phyloP scores from a whole-genome alignment of 2,329 filamentous ascomycete genomes.

The Phoma sp. region DNA sequence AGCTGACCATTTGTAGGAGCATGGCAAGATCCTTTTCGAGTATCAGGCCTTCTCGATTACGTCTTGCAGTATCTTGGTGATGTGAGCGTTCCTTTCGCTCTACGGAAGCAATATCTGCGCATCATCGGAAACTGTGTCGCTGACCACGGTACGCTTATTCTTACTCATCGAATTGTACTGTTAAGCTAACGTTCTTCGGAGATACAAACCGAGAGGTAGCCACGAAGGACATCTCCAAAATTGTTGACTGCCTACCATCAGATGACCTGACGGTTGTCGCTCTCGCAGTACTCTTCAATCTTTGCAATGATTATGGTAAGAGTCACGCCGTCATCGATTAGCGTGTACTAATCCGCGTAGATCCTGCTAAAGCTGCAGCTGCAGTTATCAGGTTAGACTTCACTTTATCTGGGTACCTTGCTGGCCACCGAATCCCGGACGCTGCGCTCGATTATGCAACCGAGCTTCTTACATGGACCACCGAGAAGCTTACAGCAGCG shows the following conservation, averaged over 20 bases:
- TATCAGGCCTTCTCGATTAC: slow-evolving; percentile 37
- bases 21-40: slow-evolving; percentile 38
- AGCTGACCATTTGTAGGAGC: slow-evolving; percentile 38
- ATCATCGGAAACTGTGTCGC: slow-evolving; percentile 49
- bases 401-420: slow-evolving; percentile 34
- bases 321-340: neutral
- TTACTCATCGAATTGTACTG: neutral
- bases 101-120: slow-evolving; percentile 44
- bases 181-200: slow-evolving; percentile 28
- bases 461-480: slow-evolving; percentile 44
- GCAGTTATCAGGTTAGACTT: slow-evolving; percentile 44
- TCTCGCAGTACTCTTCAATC: slow-evolving; percentile 52
- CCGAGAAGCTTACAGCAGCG: slow-evolving; percentile 42
- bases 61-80: slow-evolving; percentile 35
- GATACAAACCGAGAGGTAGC: slow-evolving; percentile 42
- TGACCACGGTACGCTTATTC: slow-evolving; percentile 37
- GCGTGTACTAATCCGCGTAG: slow-evolving; percentile 29
- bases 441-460: slow-evolving; percentile 42
- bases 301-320: slow-evolving; percentile 51
- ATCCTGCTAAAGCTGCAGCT: slow-evolving; percentile 43
- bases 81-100: slow-evolving; percentile 18
- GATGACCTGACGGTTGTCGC: slow-evolving; percentile 36
- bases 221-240: slow-evolving; percentile 30
- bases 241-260: slow-evolving; percentile 33
- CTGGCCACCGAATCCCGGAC: slow-evolving; percentile 35